Percentiles rank a stretch among this genome's conserved stretches.
phyloP scores from a whole-genome alignment of 2,329 filamentous ascomycete genomes.

The Aspergillus tubingensis region DNA sequence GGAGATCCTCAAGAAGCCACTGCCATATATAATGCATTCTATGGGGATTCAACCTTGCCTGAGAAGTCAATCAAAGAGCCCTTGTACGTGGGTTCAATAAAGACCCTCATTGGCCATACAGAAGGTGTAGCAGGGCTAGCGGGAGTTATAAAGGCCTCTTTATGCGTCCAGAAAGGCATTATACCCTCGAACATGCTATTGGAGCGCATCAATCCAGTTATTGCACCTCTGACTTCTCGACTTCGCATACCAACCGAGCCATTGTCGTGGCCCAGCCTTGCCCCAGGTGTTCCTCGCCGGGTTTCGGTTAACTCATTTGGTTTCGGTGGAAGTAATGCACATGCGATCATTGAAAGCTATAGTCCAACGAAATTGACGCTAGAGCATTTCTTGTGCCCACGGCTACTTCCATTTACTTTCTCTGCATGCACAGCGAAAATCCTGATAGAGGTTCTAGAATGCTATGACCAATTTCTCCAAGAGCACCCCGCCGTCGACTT shows the following conservation, averaged over 20 bases:
- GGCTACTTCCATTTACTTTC: conserved; percentile 22
- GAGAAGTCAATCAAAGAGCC: conserved; percentile 9
- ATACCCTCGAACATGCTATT: conserved; percentile 32
- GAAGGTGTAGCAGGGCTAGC: conserved; percentile 27
- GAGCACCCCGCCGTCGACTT: background rate
- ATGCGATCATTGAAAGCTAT: conserved; percentile 39
- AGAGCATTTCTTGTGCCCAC: background rate
- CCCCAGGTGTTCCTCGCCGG: conserved; percentile 26
- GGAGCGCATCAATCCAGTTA: conserved; percentile 21
- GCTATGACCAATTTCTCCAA: conserved; percentile 5
- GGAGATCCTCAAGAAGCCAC: conserved; percentile 35
- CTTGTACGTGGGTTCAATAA: conserved; percentile 14
- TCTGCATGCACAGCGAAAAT: conserved; percentile 25
- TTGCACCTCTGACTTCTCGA: conserved; percentile 21
- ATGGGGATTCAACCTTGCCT: background rate
- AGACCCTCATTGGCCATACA: conserved; percentile 18
- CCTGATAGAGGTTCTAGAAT: conserved; percentile 8
- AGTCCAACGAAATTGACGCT: background rate
- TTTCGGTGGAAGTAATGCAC: conserved; percentile 36
- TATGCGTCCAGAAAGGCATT: conserved; percentile 25
- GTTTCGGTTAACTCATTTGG: conserved; percentile 49
- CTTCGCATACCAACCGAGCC: conserved; percentile 23
- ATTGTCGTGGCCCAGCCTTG: conserved; percentile 23
- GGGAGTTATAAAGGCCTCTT: conserved; percentile 24
- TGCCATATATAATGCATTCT: conserved; percentile 29